A percentile compares a stretch with the other conserved stretches of the same genome.
Conservation (phyloP, 495 filamentous ascomycete species). For the Pyrenopolyporus hunteri region DNA sequence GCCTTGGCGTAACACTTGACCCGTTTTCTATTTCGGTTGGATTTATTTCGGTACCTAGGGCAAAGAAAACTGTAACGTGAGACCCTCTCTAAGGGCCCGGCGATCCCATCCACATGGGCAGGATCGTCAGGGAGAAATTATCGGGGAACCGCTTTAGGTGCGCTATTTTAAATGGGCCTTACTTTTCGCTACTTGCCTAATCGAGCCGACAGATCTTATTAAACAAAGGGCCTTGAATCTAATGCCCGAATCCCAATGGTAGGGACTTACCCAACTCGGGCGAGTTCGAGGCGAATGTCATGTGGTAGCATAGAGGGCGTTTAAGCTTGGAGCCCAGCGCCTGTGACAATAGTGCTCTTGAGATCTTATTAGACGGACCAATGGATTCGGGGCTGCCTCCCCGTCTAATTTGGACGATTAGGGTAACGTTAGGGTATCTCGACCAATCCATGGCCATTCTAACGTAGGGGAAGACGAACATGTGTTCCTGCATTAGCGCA, state of each 20-base stretch:
- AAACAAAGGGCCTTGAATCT: neutral
- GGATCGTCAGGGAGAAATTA: constrained; percentile 34
- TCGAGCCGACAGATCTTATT: constrained; percentile 7
- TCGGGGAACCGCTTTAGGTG: constrained; percentile 16
- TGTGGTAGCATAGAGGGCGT: constrained; percentile 18
- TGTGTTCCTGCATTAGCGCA: constrained; percentile 39
- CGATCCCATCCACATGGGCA: constrained; percentile 14
- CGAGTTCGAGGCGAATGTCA: constrained; percentile 1
- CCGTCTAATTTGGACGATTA: constrained; percentile 3
- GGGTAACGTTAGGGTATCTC: neutral
- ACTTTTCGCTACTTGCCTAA: constrained; percentile 22
- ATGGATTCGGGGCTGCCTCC: neutral
- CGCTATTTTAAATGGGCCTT: constrained; percentile 14
- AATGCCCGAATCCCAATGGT: constrained; percentile 5
- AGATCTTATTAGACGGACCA: neutral
- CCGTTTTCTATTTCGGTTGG: constrained; percentile 37
- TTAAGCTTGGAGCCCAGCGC: constrained; percentile 18
- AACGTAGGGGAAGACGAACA: constrained; percentile 6
- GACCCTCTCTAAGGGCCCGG: constrained; percentile 7
- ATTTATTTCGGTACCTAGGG: constrained; percentile 21
- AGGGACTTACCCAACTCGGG: neutral
- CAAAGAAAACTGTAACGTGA: neutral
- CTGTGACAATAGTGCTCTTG: neutral
- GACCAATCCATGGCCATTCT: neutral
- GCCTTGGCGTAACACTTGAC: constrained; percentile 34